Evolutionary conservation across 1,139 yeast species (phyloP).

Genomic region (Diutina neorugosa): DNA sequence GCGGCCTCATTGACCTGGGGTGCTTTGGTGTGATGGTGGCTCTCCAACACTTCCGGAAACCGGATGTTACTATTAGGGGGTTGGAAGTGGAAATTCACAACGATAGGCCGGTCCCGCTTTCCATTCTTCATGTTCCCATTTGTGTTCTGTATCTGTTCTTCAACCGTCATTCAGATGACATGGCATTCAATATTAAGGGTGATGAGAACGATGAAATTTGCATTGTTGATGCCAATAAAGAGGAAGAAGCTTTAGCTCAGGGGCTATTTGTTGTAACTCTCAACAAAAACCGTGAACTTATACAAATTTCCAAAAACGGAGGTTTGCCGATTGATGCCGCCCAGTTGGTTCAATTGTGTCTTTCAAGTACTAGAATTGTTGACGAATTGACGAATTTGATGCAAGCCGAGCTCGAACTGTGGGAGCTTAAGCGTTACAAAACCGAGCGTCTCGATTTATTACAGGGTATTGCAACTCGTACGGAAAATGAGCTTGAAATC

Average conservation of each 20-base stretch:
- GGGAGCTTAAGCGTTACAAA: background rate
- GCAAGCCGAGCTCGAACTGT: background rate
- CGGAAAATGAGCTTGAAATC: background rate
- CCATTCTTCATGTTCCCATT: slow-evolving; percentile 80
- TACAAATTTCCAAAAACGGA: slow-evolving; percentile 85
- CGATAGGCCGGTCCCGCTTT: slow-evolving; percentile 70
- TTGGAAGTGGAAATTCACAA: slow-evolving; percentile 54
- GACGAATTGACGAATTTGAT: slow-evolving; percentile 55
- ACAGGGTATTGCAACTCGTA: background rate
- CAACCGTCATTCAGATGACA: slow-evolving; percentile 39
- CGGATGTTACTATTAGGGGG: slow-evolving; percentile 64
- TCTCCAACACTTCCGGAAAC: slow-evolving; percentile 68
- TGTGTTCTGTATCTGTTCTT: slow-evolving; percentile 85
- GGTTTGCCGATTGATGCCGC: slow-evolving; percentile 77
- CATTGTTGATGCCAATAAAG: slow-evolving; percentile 63
- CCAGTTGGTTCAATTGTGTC: slow-evolving; percentile 56
- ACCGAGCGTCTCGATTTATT: background rate
- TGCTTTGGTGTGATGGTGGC: slow-evolving; percentile 87
- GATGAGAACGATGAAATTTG: slow-evolving; percentile 46
- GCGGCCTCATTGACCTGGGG: slow-evolving; percentile 82
- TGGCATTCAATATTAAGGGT: slow-evolving; percentile 61
- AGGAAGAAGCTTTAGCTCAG: slow-evolving; percentile 67
- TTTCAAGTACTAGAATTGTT: slow-evolving; percentile 54
- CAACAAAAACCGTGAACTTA: slow-evolving; percentile 80
- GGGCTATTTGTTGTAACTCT: slow-evolving; percentile 78